Evolutionary conservation across 306 rosid genomes (phyloP).

Genomic region (Delonix regia): DNA sequence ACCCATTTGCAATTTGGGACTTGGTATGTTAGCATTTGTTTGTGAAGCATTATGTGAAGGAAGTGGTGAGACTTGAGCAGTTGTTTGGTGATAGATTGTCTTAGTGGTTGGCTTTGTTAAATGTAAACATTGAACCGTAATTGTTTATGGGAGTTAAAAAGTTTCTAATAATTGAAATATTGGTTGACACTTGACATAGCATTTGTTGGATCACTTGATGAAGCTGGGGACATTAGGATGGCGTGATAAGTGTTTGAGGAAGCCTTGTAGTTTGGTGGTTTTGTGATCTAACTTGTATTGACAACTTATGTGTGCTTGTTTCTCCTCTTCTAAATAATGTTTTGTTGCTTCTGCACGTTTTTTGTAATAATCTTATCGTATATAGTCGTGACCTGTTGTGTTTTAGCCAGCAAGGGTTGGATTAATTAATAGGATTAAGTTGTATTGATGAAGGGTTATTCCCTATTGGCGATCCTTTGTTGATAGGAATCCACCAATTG

Average conservation of each 20-base stretch:
- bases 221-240: neutral
- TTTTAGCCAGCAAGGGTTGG: neutral
- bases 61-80: neutral
- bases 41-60: neutral
- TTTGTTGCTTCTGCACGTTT: neutral
- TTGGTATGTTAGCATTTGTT: neutral
- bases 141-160: neutral
- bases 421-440: neutral
- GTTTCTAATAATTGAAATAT: neutral
- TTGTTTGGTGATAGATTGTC: neutral
- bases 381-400: neutral
- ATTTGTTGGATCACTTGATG: neutral
- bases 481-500: neutral
- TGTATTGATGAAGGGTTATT: neutral
- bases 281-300: neutral
- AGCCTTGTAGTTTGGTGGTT: neutral
- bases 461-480: neutral
- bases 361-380: neutral
- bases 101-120: neutral
- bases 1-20: neutral
- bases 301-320: slow-evolving; percentile 10
- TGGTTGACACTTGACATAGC: neutral
- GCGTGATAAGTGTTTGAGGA: neutral
- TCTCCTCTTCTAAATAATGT: neutral
- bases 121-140: neutral